Evolutionary conservation across 2,329 filamentous ascomycete genomes (phyloP).

Genomic region (Aspergillus aculeatus): DNA sequence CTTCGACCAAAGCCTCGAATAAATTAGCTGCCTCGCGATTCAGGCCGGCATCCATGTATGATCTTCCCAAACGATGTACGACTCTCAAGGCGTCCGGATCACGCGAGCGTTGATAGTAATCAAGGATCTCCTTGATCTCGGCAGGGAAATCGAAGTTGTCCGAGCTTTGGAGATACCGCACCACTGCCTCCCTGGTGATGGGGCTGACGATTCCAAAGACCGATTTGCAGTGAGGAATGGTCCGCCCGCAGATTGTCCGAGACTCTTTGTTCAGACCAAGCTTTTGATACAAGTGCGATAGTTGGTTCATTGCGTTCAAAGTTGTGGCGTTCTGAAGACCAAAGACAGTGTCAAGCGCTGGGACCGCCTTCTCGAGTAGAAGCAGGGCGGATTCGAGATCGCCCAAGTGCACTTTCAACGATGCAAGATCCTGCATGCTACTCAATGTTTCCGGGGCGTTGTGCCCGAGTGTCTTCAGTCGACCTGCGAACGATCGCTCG

Average conservation of each 20-base stretch:
- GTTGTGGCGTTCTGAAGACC: conserved; percentile 30
- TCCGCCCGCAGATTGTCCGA: conserved; percentile 22
- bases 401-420: conserved; percentile 26
- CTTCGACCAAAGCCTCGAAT: conserved; percentile 28
- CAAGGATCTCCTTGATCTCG: conserved; percentile 28
- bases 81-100: conserved; percentile 27
- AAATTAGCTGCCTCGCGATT: conserved; percentile 29
- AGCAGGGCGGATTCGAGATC: conserved; percentile 30
- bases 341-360: conserved; percentile 30
- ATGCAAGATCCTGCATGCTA: conserved; percentile 32
- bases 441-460: conserved; percentile 32
- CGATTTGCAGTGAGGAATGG: conserved; percentile 28
- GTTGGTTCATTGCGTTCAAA: conserved; percentile 30
- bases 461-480: conserved; percentile 29
- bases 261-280: conserved; percentile 30
- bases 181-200: conserved; percentile 25
- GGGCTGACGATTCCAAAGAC: conserved; percentile 26
- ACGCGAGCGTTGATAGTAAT: conserved; percentile 27
- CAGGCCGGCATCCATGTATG: conserved; percentile 31
- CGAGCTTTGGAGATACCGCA: conserved; percentile 27
- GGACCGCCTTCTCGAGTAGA: conserved; percentile 30
- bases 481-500: conserved; percentile 31
- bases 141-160: conserved; percentile 31
- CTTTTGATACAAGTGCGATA: conserved; percentile 31
- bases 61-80: conserved; percentile 27